Base-by-base conservation (phyloP, 1,139 yeast genomes). In the Yamadazyma taylorii region DNA sequence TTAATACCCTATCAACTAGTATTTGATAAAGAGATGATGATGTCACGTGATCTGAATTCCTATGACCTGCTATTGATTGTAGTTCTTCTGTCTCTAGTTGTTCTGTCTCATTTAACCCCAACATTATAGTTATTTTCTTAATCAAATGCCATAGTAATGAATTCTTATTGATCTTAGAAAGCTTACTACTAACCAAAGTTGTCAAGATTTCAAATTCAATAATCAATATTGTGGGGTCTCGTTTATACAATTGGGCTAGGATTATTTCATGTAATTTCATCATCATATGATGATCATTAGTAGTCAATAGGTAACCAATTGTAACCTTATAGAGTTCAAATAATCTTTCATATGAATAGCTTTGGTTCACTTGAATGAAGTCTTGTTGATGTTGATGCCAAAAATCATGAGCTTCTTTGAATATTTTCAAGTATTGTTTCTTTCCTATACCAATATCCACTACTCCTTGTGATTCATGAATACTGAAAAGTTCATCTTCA, bases 91-190 rank as follows among this genome's bases (percentile, higher is more conserved):
- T n/a, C n/a, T n/a, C n/a, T n/a, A n/a, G n/a, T n/a, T n/a, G n/a
- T n/a, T n/a, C n/a, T n/a, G n/a, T n/a, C n/a, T n/a, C n/a, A n/a
- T 14, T 6, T 9, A 34, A 12, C 4, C 17, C 12, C 30, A 52
- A 32, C 8, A 52, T 25, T 3, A 61, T 42, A 3, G 55, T 39
- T 28, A 67, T 41, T 42, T 66, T 63, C 39, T 63, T 63, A 34
- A 66, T 45, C 52, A 60, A 55, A 24, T 46, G 46, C 75, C 75
- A 71, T n/a, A 71, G 52, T 13, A 67, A 53, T 4, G 73, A 58
- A 48, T 73, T 69, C 49, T 71, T 71, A 45, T 71, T 71, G 41
- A 71, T 62, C 36, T 69, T 50, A 35, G 57, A 55, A 33, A 71
- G 42, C 15, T 65, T 49, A 38, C 74, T 62, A 17, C 62, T 55